Evolutionary conservation across 805 yeast species (phyloP).

Genomic region (Teunomyces funiuensis): DNA sequence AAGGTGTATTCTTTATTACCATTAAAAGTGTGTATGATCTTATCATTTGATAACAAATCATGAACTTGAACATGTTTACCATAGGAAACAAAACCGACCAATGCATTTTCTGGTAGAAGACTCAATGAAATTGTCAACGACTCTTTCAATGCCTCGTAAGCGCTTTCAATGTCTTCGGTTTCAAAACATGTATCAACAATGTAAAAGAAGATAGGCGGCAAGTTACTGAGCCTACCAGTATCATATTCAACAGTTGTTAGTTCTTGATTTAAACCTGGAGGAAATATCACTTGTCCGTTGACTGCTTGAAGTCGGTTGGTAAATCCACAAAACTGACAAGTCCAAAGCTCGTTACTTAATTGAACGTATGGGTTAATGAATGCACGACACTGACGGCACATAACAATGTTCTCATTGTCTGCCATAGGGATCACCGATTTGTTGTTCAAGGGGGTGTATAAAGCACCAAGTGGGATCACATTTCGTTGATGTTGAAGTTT

Average conservation of each 20-base stretch:
- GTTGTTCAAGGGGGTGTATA: conserved; percentile 59
- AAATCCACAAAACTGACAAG: conserved; percentile 55
- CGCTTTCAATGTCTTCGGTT: conserved; percentile 46
- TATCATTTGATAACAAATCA: conserved; percentile 41
- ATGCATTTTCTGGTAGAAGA: conserved; percentile 53
- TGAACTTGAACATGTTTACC: conserved; percentile 62
- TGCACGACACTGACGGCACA: conserved; percentile 56
- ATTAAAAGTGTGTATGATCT: conserved; percentile 44
- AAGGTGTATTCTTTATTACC: conserved; percentile 53
- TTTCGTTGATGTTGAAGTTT: conserved; percentile 52
- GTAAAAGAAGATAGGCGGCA: conserved; percentile 50
- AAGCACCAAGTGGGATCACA: conserved; percentile 54
- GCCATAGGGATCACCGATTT: conserved; percentile 39
- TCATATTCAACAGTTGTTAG: conserved; percentile 55
- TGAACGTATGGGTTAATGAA: conserved; percentile 53
- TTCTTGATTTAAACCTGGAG: conserved; percentile 36
- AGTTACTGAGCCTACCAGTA: conserved; percentile 35
- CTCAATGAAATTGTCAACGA: conserved; percentile 44
- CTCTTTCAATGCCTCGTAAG: conserved; percentile 48
- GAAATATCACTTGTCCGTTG: conserved; percentile 23
- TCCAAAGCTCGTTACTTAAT: conserved; percentile 44
- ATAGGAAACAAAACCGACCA: conserved; percentile 57
- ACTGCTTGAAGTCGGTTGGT: conserved; percentile 38
- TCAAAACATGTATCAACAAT: conserved; percentile 59
- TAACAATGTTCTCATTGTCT: conserved; percentile 39